Percentiles rank a stretch among this genome's conserved stretches.
Evolutionary conservation across 768 basidiomycete species (phyloP).

Genomic region (Gloeopeniophorella convolvens): DNA sequence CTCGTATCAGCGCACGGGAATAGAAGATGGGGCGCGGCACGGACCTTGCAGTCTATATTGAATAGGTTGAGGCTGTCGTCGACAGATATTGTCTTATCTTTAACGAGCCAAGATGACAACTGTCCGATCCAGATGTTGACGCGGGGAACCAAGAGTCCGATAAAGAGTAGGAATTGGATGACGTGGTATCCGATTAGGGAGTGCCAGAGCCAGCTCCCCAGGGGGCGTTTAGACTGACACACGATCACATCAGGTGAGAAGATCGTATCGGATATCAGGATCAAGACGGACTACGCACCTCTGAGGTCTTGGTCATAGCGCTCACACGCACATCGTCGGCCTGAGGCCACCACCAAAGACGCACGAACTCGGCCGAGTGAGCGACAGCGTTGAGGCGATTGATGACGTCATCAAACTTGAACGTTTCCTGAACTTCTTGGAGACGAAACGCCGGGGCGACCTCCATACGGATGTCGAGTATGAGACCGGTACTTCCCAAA

Average conservation of each 20-base stretch:
- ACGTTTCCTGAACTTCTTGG: constrained; percentile 58
- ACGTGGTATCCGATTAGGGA: constrained; percentile 72
- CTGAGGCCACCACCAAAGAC: constrained; percentile 94
- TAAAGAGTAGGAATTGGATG: constrained; percentile 76
- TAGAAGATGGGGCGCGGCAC: constrained; percentile 24
- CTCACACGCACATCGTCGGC: constrained; percentile 65
- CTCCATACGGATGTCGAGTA: constrained; percentile 68
- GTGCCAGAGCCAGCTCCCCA: constrained; percentile 62
- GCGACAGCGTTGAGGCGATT: constrained; percentile 48
- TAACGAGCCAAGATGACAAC: constrained; percentile 64
- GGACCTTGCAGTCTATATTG: constrained; percentile 88
- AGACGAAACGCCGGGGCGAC: constrained; percentile 81
- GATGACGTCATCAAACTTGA: constrained; percentile 59
- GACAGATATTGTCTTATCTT: constrained; percentile 47
- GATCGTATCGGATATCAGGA: constrained; percentile 6
- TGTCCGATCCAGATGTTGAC: constrained; percentile 61
- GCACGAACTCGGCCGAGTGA: constrained; percentile 74
- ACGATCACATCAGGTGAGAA: constrained; percentile 5
- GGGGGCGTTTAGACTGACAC: constrained; percentile 45
- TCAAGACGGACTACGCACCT: constrained; percentile 47
- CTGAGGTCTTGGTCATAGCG: constrained; percentile 64
- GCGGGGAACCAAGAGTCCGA: constrained; percentile 56
- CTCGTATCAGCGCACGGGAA: neutral
- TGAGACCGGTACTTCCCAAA: constrained; percentile 84
- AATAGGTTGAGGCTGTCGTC: constrained; percentile 82